Evolutionary conservation across 495 filamentous ascomycete genomes (phyloP).

Genomic region (Xylaria grammica): DNA sequence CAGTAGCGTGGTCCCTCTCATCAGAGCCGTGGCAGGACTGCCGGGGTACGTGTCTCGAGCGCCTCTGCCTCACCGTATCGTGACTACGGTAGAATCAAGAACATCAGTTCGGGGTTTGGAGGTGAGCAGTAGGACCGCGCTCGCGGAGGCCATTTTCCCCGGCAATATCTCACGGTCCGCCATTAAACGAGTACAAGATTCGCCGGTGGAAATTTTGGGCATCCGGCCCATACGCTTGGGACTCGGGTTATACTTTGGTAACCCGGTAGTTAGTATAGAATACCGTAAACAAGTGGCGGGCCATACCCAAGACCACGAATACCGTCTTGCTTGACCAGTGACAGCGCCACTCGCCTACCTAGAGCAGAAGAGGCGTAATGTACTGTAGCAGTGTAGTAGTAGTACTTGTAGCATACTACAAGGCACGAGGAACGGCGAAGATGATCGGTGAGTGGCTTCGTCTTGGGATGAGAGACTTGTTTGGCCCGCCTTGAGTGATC

Average conservation of each 20-base stretch:
- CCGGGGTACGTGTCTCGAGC: neutral
- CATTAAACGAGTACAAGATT: neutral
- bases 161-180: neutral
- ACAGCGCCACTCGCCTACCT: slow-evolving; percentile 3
- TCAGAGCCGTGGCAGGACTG: slow-evolving; percentile 6
- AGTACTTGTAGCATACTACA: too few species aligned
- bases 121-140: slow-evolving; percentile 5
- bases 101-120: neutral
- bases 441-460: slow-evolving; percentile 1
- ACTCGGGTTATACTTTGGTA: neutral
- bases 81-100: neutral
- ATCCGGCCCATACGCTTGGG: neutral
- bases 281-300: too few species aligned
- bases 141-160: neutral
- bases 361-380: neutral
- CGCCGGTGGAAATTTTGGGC: neutral
- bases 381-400: neutral
- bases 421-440: neutral
- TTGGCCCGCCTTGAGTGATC: slow-evolving; percentile 4
- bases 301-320: neutral
- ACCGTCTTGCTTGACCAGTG: neutral
- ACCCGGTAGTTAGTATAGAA: neutral
- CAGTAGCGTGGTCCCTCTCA: slow-evolving; percentile 7
- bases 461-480: slow-evolving; percentile 1
- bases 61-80: slow-evolving; percentile 16